phyloP scores from a whole-genome alignment of 371 early-diverging fungal species.

The Circinella umbellata region DNA sequence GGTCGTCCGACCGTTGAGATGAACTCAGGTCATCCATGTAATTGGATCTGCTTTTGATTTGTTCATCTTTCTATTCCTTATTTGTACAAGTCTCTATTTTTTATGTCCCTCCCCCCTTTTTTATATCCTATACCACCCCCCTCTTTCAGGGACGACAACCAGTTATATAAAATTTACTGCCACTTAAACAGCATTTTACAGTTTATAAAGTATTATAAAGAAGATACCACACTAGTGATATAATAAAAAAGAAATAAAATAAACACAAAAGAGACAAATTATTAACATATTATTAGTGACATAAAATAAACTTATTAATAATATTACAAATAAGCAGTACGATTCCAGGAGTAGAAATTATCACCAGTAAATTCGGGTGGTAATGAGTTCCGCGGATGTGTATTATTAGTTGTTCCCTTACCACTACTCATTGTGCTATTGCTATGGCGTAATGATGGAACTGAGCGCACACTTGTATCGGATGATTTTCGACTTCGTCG shows the following conservation, averaged over 20 bases:
- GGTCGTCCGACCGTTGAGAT: background rate
- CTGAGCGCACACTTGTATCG: conserved; percentile 4
- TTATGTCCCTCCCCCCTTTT: background rate
- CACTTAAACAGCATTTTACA: too few relatives aligned
- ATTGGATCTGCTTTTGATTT: conserved; percentile 8
- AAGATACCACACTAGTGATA: background rate
- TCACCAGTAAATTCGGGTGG: background rate
- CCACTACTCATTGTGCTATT: conserved; percentile 2
- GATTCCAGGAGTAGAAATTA: background rate
- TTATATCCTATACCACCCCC: background rate
- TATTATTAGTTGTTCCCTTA: background rate
- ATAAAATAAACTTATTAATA: background rate
- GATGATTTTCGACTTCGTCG: conserved; percentile 6
- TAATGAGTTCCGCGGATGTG: background rate
- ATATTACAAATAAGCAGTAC: conserved; percentile 4
- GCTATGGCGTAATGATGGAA: background rate
- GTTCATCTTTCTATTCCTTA: conserved; percentile 8
- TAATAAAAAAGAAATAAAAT: background rate
- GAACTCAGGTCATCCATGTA: conserved; percentile 1
- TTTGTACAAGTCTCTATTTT: background rate
- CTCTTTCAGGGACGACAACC: conserved; percentile 3
- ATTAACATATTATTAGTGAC: background rate
- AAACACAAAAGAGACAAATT: background rate
- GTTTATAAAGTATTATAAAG: background rate
- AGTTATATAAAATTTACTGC: too few relatives aligned